Conservation (phyloP, 495 filamentous ascomycete genomes). For the Ramalina peruviana region DNA sequence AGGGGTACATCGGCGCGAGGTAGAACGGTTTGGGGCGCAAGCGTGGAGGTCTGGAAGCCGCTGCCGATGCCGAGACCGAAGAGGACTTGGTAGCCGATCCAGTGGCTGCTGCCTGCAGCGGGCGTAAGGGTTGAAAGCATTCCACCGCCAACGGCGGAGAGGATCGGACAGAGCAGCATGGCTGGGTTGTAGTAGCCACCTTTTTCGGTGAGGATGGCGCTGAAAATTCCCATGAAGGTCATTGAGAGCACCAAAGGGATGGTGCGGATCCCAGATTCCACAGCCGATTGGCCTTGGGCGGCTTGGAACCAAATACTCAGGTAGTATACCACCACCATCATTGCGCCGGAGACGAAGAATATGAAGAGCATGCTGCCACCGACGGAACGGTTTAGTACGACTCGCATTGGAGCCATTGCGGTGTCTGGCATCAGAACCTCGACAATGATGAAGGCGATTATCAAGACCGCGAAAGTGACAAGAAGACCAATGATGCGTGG, state of each 20-base stretch:
- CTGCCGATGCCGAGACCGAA: slow-evolving; percentile 26
- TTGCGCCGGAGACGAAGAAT: slow-evolving; percentile 7
- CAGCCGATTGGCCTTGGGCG: slow-evolving; percentile 19
- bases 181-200: slow-evolving; percentile 30
- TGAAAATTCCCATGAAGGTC: slow-evolving; percentile 15
- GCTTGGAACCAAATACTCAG: slow-evolving; percentile 27
- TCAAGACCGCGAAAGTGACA: slow-evolving; percentile 20
- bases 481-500: slow-evolving; percentile 26
- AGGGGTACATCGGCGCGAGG: slow-evolving; percentile 21
- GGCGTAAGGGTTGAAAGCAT: slow-evolving; percentile 20
- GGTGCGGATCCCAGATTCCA: slow-evolving; percentile 20
- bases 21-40: slow-evolving; percentile 26
- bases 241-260: slow-evolving; percentile 21
- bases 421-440: slow-evolving; percentile 18
- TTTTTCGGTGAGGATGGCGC: slow-evolving; percentile 13
- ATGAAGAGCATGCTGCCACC: slow-evolving; percentile 17
- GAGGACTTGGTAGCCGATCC: slow-evolving; percentile 26
- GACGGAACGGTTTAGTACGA: slow-evolving; percentile 23
- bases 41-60: slow-evolving; percentile 21
- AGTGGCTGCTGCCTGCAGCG: slow-evolving; percentile 14
- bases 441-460: slow-evolving; percentile 19
- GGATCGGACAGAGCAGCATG: slow-evolving; percentile 15
- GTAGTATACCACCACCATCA: slow-evolving; percentile 19
- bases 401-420: slow-evolving; percentile 23
- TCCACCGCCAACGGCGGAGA: slow-evolving; percentile 22